phyloP scores from a whole-genome alignment of 345 rosid genomes.

The Gossypium herbaceum region DNA sequence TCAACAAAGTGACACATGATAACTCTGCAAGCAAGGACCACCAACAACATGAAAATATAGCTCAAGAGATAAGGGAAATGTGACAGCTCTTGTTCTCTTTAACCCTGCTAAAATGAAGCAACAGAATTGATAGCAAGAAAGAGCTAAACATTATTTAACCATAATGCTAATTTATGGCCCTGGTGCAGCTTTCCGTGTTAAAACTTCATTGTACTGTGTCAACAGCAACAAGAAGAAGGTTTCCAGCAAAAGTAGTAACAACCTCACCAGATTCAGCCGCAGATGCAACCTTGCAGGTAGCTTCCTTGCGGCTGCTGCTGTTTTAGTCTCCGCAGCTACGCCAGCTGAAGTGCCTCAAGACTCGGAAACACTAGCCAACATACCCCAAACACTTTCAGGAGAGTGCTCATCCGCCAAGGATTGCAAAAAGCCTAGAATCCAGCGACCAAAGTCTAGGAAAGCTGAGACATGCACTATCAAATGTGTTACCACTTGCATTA shows the following conservation, averaged over 20 bases:
- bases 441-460: conserved; percentile 73
- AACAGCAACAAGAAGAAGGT: background rate
- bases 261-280: conserved; percentile 1
- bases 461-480: conserved; percentile 82
- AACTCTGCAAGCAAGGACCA: background rate
- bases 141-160: background rate
- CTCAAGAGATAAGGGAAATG: conserved; percentile 14
- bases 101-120: conserved; percentile 4
- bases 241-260: background rate
- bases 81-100: background rate
- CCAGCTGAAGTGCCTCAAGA: conserved; percentile 35
- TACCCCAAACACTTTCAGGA: conserved; percentile 77
- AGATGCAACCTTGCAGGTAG: conserved; percentile 10
- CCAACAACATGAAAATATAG: background rate
- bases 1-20: background rate
- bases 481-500: conserved; percentile 77
- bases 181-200: background rate
- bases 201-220: background rate
- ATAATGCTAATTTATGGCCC: conserved; percentile 16
- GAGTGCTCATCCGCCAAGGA: conserved; percentile 47
- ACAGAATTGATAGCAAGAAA: conserved; percentile 4
- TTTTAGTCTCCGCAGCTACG: conserved; percentile 29
- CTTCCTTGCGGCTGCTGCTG: conserved; percentile 23
- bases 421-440: conserved; percentile 75
- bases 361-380: conserved; percentile 55